These are phyloP conservation scores for Ambrosia trifida DNA, from an alignment of 129 eudicot species.

Conservation along the genomic window DNA sequence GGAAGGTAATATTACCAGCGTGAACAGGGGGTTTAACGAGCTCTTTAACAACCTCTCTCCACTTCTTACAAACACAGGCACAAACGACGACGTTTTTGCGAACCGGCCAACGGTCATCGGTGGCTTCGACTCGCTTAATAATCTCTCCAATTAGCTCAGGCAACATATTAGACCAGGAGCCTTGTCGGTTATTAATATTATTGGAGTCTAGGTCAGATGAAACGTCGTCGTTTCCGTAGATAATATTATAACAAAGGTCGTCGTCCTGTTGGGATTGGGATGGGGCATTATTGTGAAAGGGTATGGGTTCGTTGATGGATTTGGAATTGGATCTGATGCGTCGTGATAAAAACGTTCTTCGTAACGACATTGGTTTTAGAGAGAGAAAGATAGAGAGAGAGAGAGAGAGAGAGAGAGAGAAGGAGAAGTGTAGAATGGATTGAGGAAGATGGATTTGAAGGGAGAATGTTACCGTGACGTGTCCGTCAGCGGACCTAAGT, in stretches of 20 bases:
- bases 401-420: constrained; percentile 11
- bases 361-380: constrained; percentile 39
- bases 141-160: constrained; percentile 93
- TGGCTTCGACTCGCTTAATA: constrained; percentile 66
- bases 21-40: constrained; percentile 48
- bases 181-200: constrained; percentile 20
- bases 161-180: constrained; percentile 66
- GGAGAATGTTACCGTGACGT: constrained; percentile 29
- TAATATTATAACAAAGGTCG: not conserved
- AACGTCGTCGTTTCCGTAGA: constrained; percentile 25
- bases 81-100: constrained; percentile 77
- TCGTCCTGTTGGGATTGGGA: constrained; percentile 31
- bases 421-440: not conserved
- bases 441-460: constrained; percentile 16
- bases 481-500: constrained; percentile 29
- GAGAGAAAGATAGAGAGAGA: not conserved
- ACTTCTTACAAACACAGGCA: constrained; percentile 79
- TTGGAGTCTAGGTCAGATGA: constrained; percentile 20
- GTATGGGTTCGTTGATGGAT: constrained; percentile 32
- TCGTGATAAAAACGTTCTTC: constrained; percentile 57
- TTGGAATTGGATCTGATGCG: constrained; percentile 62
- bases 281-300: constrained; percentile 19
- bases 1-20: constrained; percentile 78
- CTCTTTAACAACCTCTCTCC: constrained; percentile 73
- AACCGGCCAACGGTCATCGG: constrained; percentile 74